phyloP scores from a whole-genome alignment of 2,329 filamentous ascomycete genomes.

The Penicillium sp. region DNA sequence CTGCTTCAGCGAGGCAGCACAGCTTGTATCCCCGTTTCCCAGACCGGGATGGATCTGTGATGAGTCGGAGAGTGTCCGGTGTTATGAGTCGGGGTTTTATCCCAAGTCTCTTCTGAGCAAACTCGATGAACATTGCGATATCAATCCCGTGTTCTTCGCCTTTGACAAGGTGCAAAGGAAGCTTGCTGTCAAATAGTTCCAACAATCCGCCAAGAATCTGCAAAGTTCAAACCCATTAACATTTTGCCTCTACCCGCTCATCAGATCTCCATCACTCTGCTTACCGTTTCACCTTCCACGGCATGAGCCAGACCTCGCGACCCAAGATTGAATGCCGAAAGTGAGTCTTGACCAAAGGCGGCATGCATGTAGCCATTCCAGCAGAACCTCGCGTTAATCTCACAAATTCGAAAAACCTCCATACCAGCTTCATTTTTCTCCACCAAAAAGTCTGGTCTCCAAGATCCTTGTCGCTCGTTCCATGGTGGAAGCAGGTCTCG shows the following conservation, averaged over 20 bases:
- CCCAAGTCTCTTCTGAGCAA: neutral
- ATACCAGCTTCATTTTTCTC: neutral
- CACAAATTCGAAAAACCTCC: conserved; percentile 17
- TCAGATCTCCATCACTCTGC: neutral
- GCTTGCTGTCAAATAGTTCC: conserved; percentile 4
- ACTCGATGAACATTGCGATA: conserved; percentile 1
- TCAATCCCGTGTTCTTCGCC: conserved; percentile 14
- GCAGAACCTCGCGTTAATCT: conserved; percentile 28
- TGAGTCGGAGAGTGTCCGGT: neutral
- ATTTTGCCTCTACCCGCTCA: neutral
- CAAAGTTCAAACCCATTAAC: neutral
- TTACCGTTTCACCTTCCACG: conserved; percentile 7
- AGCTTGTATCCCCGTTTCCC: neutral
- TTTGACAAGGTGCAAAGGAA: conserved; percentile 20
- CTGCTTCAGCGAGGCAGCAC: conserved; percentile 5
- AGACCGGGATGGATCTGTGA: neutral
- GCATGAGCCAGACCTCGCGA: neutral
- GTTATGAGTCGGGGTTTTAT: conserved; percentile 7
- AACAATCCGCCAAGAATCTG: conserved; percentile 10
- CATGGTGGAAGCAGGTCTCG: neutral
- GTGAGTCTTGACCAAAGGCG: conserved; percentile 1
- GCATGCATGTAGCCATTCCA: conserved; percentile 20
- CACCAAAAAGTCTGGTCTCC: conserved; percentile 29
- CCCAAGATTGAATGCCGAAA: neutral
- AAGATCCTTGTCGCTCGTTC: conserved; percentile 17